phyloP scores from a whole-genome alignment of 306 rosid genomes.

The Citrullus amarus region DNA sequence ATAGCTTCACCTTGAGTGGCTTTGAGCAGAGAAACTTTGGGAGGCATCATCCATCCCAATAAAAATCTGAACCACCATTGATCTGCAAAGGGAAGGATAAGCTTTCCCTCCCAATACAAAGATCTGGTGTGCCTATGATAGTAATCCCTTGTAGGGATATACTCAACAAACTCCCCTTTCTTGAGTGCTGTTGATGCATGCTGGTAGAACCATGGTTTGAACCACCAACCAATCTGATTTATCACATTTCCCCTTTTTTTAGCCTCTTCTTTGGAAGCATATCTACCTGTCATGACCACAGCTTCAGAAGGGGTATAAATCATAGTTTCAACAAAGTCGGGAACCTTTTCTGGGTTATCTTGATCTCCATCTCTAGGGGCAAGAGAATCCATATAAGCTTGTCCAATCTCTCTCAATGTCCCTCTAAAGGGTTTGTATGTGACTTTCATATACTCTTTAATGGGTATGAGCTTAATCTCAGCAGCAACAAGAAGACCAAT shows the following conservation, averaged over 20 bases:
- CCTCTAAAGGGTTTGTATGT: conserved; percentile 73
- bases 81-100: conserved; percentile 91
- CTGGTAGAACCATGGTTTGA: conserved; percentile 91
- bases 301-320: conserved; percentile 53
- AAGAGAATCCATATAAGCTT: conserved; percentile 69
- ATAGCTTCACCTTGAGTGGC: conserved; percentile 98
- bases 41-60: conserved; percentile 98
- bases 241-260: conserved; percentile 77
- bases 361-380: conserved; percentile 85
- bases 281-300: conserved; percentile 84
- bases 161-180: conserved; percentile 84
- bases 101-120: conserved; percentile 98
- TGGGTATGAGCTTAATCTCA: conserved; percentile 69
- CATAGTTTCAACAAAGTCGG: conserved; percentile 95
- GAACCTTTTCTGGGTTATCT: conserved; percentile 76
- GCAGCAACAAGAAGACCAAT: conserved; percentile 93
- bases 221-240: conserved; percentile 95
- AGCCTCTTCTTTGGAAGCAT: conserved; percentile 87
- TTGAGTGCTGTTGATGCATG: conserved; percentile 69
- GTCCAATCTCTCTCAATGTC: conserved; percentile 64
- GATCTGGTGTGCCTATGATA: conserved; percentile 96
- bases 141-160: conserved; percentile 85
- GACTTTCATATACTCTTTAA: conserved; percentile 88
- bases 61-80: conserved; percentile 88
- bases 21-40: conserved; percentile 91